These are phyloP conservation scores for Boletus coccyginus DNA, from an alignment of 768 basidiomycete genomes.

Conservation along the genomic window DNA sequence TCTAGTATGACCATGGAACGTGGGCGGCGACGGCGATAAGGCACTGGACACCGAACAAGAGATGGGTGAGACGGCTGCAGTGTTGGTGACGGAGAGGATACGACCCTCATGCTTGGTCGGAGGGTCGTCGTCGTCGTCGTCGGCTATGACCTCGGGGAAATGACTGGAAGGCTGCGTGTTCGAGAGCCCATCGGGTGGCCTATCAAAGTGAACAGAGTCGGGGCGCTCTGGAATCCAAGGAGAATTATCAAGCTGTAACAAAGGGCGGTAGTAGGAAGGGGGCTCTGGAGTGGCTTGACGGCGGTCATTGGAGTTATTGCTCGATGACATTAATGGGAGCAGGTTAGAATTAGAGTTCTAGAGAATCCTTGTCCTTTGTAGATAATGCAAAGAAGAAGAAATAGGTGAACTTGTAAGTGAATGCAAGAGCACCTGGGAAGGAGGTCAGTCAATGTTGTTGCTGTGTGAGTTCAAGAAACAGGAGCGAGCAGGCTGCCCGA, in stretches of 20 bases:
- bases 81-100: constrained; percentile 14
- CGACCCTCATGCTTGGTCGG: constrained; percentile 29
- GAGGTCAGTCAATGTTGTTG: constrained; percentile 14
- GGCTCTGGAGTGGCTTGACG: constrained; percentile 20
- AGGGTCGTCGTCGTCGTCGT: constrained; percentile 22
- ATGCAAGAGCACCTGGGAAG: constrained; percentile 29
- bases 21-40: constrained; percentile 14
- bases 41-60: constrained; percentile 10
- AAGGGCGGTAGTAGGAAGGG: constrained; percentile 24
- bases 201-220: constrained; percentile 3
- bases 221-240: constrained; percentile 16
- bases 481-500: constrained; percentile 21
- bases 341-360: constrained; percentile 14
- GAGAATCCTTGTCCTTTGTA: constrained; percentile 17
- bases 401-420: constrained; percentile 29
- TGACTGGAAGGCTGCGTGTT: constrained; percentile 7
- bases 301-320: constrained; percentile 22
- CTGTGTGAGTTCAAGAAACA: constrained; percentile 21
- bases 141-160: constrained; percentile 6
- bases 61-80: constrained; percentile 7
- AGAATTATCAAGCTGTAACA: constrained; percentile 34
- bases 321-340: constrained; percentile 31
- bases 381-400: constrained; percentile 12
- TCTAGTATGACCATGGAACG: constrained; percentile 25
- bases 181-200: constrained; percentile 7